Conservation (phyloP, 1,284 basidiomycete genomes). For the Microbotryum lychnidis-dioicae region DNA sequence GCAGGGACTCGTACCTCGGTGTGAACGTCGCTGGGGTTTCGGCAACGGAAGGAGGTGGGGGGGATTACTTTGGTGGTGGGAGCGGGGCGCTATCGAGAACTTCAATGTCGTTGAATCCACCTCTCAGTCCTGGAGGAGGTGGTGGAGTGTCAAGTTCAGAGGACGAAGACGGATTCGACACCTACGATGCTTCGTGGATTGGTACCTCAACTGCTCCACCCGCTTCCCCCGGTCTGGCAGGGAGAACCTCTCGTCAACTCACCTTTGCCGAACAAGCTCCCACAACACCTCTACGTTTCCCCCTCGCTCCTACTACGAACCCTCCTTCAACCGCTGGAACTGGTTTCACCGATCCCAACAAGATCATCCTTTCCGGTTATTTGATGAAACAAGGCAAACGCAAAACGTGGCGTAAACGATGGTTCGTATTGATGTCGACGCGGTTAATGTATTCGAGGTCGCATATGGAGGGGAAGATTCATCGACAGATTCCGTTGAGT, state of each 20-base stretch:
- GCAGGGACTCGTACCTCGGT: not conserved
- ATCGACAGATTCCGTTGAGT: conserved; percentile 72
- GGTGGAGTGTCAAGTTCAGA: conserved; percentile 50
- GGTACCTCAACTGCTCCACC: conserved; percentile 1
- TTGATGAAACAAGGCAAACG: conserved; percentile 95
- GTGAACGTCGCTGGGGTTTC: not conserved
- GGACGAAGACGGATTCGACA: conserved; percentile 32
- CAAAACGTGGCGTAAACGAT: conserved; percentile 82
- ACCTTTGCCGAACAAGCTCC: too few relatives aligned
- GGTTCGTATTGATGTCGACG: conserved; percentile 42
- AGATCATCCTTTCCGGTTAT: conserved; percentile 77
- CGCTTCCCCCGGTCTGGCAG: not conserved
- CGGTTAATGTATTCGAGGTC: conserved; percentile 40
- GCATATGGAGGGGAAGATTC: conserved; percentile 65
- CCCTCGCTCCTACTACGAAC: not conserved
- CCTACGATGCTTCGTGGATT: conserved; percentile 9
- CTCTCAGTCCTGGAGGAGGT: conserved; percentile 43
- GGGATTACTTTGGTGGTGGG: not conserved
- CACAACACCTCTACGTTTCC: not conserved
- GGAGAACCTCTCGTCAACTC: not conserved
- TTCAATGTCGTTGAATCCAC: conserved; percentile 4
- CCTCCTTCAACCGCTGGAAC: not conserved
- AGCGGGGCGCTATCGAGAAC: too few relatives aligned
- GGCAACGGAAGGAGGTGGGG: not conserved
- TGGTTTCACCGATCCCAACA: conserved; percentile 38